Evolutionary conservation across 2,329 filamentous ascomycete species (phyloP), one percentile per base, ranked within the genome.

Genomic region (Colletotrichum noveboracense): DNA sequence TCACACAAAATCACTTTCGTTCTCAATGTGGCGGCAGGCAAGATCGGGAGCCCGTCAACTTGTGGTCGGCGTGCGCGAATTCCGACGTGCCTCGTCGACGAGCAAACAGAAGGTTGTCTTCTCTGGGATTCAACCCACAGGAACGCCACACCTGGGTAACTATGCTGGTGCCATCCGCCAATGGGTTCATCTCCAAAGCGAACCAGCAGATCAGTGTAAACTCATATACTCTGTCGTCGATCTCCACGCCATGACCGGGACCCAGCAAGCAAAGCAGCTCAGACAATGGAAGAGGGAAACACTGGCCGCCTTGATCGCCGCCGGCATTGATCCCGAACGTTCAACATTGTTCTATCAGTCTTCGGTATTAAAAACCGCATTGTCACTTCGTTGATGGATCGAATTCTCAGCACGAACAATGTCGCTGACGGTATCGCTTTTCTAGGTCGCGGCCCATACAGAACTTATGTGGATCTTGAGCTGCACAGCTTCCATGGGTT

Each of bases 391-490:
- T 28, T 34, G 18, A 18, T 24, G 13, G 43, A 24, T 32, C 10
- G 26, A 30, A 55, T 28, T 16, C 24, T n/a, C 7, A 30, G 16
- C 28, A 30, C 5, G 26, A 30, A 52, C 36, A n/a, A 66, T 16
- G 10, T 34, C n/a, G n/a, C 55, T 69, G 28, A 69, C 24, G n/a
- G 14, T 36, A 64, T 38, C 6, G 8, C 16, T 16, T 6, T 30
- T 43, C 55, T 62, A 95, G 92, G 93, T 96, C 3, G 88, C 92
- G 21, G 93, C 93, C 62, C 97, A 98, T 85, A 88, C 94, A 6
- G 96, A 98, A 84, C 89, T 99, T 77, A 98, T 98, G 94, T 99
- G 97, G 97, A 96, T 98, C 81, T 86, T 99, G 77, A 96, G 95
- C 82, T 98, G 96, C 79, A 94, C 94, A 68, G 95, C 97, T 28